Percentiles rank a stretch among this genome's conserved stretches.
phyloP scores from a whole-genome alignment of 164 flowering plant species.

The Tetrastigma voinierianum region DNA sequence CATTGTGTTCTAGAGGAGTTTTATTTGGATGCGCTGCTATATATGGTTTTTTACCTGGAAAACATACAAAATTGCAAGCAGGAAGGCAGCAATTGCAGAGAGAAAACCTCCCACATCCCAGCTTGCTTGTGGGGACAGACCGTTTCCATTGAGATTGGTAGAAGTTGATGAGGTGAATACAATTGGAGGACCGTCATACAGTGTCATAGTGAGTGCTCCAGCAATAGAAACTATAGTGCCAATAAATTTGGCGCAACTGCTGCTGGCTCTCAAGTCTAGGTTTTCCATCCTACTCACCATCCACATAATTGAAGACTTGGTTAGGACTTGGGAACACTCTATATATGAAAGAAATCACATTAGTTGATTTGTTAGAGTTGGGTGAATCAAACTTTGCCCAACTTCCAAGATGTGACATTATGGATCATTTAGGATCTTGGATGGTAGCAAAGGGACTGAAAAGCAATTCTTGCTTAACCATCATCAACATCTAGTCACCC shows the following conservation, averaged over 20 bases:
- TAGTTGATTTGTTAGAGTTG: no score
- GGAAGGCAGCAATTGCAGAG: constrained; percentile 5
- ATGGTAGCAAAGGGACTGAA: no score
- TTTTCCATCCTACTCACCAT: constrained; percentile 25
- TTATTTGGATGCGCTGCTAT: neutral
- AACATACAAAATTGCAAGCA: constrained; percentile 9
- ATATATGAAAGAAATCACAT: no score
- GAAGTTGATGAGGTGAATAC: neutral
- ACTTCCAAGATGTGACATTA: no score
- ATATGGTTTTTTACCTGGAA: constrained; percentile 20
- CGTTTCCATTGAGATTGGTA: neutral
- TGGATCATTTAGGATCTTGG: no score
- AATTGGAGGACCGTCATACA: constrained; percentile 21
- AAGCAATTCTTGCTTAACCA: no score
- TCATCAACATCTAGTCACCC: no score
- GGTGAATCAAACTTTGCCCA: no score
- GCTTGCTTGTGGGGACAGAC: neutral
- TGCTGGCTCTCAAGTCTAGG: constrained; percentile 9
- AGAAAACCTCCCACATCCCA: constrained; percentile 31
- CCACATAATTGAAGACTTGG: neutral
- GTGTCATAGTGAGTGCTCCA: constrained; percentile 24
- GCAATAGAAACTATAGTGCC: constrained; percentile 23
- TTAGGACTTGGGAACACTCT: neutral
- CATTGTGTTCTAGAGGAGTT: no score
- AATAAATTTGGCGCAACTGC: constrained; percentile 19